phyloP scores from a whole-genome alignment of 148 eudicot species.

The Chenopodium formosanum region DNA sequence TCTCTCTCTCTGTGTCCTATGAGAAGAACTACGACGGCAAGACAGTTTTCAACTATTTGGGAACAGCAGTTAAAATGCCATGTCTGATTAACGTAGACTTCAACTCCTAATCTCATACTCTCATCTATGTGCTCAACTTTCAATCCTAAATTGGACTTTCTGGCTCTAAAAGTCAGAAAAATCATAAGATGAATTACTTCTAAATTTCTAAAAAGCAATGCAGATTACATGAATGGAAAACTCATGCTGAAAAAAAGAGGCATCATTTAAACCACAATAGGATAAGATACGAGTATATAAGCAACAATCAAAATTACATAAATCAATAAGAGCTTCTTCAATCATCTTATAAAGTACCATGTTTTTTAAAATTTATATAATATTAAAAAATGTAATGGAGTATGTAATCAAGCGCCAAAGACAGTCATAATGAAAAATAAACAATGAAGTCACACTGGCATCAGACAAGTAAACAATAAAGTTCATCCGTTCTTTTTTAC shows the following conservation, averaged over 20 bases:
- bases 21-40: no score
- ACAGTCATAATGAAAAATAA: background rate
- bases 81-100: no score
- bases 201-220: background rate
- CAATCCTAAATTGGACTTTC: background rate
- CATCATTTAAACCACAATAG: background rate
- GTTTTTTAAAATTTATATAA: background rate
- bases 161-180: background rate
- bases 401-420: background rate
- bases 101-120: background rate
- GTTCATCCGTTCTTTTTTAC: no score
- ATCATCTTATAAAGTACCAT: background rate
- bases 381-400: background rate
- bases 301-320: background rate
- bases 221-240: background rate
- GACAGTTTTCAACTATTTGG: no score
- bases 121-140: background rate
- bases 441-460: background rate
- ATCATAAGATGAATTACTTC: background rate
- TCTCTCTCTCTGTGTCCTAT: no score
- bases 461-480: no score
- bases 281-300: background rate
- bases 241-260: background rate
- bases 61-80: no score
- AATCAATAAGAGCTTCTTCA: background rate